Evolutionary conservation across 768 basidiomycete species (phyloP), one percentile per base, ranked within the genome.

Genomic region (Mycena sanguinolenta): DNA sequence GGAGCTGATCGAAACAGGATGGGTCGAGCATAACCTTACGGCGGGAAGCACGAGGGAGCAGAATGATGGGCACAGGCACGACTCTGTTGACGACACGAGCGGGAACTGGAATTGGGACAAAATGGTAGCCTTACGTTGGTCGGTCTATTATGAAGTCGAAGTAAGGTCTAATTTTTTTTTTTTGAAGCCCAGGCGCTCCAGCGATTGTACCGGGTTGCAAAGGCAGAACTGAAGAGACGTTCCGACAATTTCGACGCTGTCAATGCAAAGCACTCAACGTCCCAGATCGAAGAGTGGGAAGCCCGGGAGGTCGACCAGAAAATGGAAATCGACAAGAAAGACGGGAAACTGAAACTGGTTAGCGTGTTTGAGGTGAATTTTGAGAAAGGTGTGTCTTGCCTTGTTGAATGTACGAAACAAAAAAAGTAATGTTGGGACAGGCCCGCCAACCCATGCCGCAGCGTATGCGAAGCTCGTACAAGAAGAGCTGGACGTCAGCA

Each of bases 1-100:
- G 1, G 80, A 82, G 71, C 53, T 71, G 49, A 81, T 82, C 36
- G 79, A 82, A 57, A 63, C 59, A 12, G 53, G 63, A 0, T 76
- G 75, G 75, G 63, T 55, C 0, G 75, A 73, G 25, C 58, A 58
- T 0, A 74, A 74, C 27, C 67, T 74, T 0, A 67, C 58, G 1
- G 67, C 69, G 5, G 75, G 72, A 5, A 76, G 71, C 23, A 71
- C 72, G 19, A 55, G 64, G 52, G 74, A 76, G 53, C 64, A 65
- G 67, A 76, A 75, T 30, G 42, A 32, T 8, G 75, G 75, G 4
- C 66, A 76, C 50, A 30, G 74, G 1, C 74, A 71, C 30, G 74
- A 76, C 30, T 44, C 49, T 0, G 36, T 75, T 5, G 63, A 72
- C 23, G 72, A 63, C 17, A 52, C 61, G 7, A 38, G 65, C 25